These are phyloP conservation scores for Lasiosphaeria ovina DNA, from an alignment of 495 filamentous ascomycete species.

Conservation along the genomic window DNA sequence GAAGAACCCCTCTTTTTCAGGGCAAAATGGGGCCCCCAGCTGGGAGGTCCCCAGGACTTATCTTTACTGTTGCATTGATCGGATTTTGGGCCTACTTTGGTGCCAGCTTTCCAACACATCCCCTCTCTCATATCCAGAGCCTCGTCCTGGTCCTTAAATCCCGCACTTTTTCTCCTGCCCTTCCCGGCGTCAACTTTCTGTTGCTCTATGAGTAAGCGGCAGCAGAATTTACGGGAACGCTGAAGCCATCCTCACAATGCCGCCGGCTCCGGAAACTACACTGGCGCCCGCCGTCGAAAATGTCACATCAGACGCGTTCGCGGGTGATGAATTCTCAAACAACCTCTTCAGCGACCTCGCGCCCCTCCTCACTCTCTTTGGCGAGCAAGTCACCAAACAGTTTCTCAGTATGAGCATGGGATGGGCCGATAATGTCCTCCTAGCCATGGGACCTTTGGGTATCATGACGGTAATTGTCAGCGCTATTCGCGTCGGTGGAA, in stretches of 20 bases:
- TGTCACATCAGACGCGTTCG: slow-evolving; percentile 1
- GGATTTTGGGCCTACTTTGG: too few species aligned
- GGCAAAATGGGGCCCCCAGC: too few species aligned
- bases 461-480: slow-evolving; percentile 54
- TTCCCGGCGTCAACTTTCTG: not conserved
- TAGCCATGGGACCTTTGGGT: slow-evolving; percentile 53
- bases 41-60: too few species aligned
- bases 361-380: slow-evolving; percentile 47
- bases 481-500: slow-evolving; percentile 51
- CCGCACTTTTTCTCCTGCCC: not conserved
- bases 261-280: not conserved
- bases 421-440: slow-evolving; percentile 49
- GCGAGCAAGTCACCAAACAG: slow-evolving; percentile 56
- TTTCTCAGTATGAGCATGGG: slow-evolving; percentile 53
- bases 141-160: not conserved
- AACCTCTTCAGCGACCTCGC: slow-evolving; percentile 14
- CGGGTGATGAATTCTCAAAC: slow-evolving; percentile 11
- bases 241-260: not conserved
- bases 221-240: not conserved
- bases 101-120: too few species aligned
- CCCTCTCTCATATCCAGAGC: slow-evolving; percentile 3
- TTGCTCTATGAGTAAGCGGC: not conserved
- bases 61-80: too few species aligned
- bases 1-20: too few species aligned
- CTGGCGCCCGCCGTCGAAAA: not conserved